Evolutionary conservation across 2,329 filamentous ascomycete genomes (phyloP).

Genomic region (Coniochaeta sp.): DNA sequence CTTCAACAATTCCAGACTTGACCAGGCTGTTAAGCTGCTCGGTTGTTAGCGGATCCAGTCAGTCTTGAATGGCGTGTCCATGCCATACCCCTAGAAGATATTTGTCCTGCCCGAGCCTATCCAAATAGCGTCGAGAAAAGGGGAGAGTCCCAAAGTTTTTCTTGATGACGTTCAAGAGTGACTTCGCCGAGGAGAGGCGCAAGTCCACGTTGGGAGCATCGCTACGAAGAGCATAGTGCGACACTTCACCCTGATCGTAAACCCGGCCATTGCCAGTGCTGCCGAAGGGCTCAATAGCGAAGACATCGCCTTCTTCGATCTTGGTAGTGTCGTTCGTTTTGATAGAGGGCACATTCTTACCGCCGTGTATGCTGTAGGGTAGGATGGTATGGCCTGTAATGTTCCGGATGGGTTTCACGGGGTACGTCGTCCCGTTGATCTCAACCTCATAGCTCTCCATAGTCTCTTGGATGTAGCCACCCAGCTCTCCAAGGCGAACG

Average conservation of each 20-base stretch:
- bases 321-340: conserved; percentile 70
- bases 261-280: conserved; percentile 74
- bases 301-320: conserved; percentile 80
- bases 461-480: conserved; percentile 63
- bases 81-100: conserved; percentile 61
- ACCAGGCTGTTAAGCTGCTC: conserved; percentile 62
- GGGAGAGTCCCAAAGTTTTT: conserved; percentile 73
- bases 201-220: conserved; percentile 59
- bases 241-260: conserved; percentile 66
- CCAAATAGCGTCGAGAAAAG: conserved; percentile 66
- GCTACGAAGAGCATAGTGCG: conserved; percentile 62
- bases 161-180: conserved; percentile 63
- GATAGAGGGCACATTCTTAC: conserved; percentile 74
- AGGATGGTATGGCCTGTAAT: conserved; percentile 71
- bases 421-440: conserved; percentile 59
- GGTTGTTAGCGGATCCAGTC: conserved; percentile 17
- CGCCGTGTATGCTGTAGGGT: conserved; percentile 70
- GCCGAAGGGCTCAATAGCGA: conserved; percentile 78
- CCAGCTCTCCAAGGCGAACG: conserved; percentile 66
- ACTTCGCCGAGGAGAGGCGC: conserved; percentile 60
- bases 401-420: conserved; percentile 65
- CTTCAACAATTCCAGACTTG: conserved; percentile 61
- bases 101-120: conserved; percentile 67
- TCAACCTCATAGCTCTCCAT: conserved; percentile 75
- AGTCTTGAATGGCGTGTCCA: neutral